phyloP scores from a whole-genome alignment of 257 asterid genomes.

The Solanum rostratum region DNA sequence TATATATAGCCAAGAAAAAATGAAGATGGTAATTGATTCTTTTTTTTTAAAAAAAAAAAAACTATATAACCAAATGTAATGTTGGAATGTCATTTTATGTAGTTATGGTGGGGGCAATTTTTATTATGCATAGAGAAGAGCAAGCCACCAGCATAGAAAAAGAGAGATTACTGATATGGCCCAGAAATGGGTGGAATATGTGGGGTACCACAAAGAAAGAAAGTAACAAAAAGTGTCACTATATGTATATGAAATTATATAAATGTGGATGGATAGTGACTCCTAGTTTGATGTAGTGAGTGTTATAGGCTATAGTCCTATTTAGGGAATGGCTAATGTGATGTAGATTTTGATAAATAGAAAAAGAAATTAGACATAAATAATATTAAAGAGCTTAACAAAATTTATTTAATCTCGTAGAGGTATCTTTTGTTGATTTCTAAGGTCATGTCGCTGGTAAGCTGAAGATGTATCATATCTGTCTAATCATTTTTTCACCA shows the following conservation, averaged over 20 bases:
- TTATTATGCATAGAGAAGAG: slow-evolving; percentile 8
- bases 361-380: neutral
- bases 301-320: neutral
- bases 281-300: neutral
- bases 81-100: neutral
- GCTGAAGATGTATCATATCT: no score
- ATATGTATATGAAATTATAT: neutral
- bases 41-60: neutral
- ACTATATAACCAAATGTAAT: neutral
- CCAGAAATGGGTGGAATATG: slow-evolving; percentile 2
- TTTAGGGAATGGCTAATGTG: slow-evolving; percentile 9
- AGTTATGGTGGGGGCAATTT: slow-evolving; percentile 1
- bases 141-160: slow-evolving; percentile 13
- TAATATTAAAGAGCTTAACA: neutral
- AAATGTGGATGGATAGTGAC: neutral
- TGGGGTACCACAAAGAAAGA: slow-evolving; percentile 6
- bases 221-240: neutral
- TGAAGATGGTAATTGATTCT: neutral
- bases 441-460: no score
- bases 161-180: slow-evolving; percentile 3
- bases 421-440: no score
- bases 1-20: neutral
- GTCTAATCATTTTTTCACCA: no score
- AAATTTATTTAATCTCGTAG: neutral
- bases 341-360: slow-evolving; percentile 4